Evolutionary conservation across 768 basidiomycete genomes (phyloP), one percentile per base, ranked within the genome.

Genomic region (Suillus lakei): DNA sequence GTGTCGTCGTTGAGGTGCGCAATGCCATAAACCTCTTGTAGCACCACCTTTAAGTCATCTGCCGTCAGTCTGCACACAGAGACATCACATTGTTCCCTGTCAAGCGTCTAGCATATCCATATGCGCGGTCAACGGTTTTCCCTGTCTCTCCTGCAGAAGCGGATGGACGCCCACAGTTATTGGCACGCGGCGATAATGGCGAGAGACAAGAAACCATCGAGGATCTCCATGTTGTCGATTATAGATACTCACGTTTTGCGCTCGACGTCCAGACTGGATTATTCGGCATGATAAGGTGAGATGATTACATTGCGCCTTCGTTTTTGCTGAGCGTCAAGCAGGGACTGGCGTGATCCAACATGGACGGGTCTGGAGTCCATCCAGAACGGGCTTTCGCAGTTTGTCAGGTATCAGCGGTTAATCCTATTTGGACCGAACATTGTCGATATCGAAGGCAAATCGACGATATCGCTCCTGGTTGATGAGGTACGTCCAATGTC

Each of bases 371-470:
- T 88, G n/a, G 74, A 79, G 50, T 79, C 85, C 28, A 87, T 95
- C 8, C 88, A 90, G 63, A 76, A 77, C 50, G 96, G 96, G 2
- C 74, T 98, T 4, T 79, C 81, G 12, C 78, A 82, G 66, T 67
- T 73, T 41, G 80, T 83, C 3, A 83, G 89, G 56, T 76, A 83
- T 41, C 94, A 97, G 69, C 84, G 98, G 23, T 74, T 83, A 43
- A 81, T 82, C 1, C 73, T 99, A 28, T 98, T 98, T 76, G 96
- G 93, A 2, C 78, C 79, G 28, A 99, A 99, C 73, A 81, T 90
- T 54, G 92, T 99, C 66, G 93, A 99, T 71, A 91, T 99, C 51
- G 90, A 92, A 71, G 93, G 88, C 3, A 98, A 98, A 77, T 90
- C 93, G 0, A 87, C 90, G 13, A 64, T 88, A 4, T 82, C 87